Evolutionary conservation across 2,329 filamentous ascomycete genomes (phyloP).

Genomic region (Botrytis medusae): DNA sequence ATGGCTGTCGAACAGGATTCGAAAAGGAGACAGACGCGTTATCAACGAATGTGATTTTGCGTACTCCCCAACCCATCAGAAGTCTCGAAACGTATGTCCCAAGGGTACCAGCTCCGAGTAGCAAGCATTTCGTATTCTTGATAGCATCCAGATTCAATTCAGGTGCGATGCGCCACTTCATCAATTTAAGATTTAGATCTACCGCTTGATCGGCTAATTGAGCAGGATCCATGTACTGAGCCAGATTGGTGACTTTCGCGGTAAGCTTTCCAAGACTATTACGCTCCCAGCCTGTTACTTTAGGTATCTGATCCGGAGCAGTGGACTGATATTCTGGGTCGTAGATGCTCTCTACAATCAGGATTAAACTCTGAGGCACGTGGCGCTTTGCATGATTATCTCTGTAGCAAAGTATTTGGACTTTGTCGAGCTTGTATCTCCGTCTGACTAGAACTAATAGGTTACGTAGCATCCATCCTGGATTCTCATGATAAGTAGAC

Average conservation of each 20-base stretch:
- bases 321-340: conserved; percentile 6
- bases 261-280: conserved; percentile 75
- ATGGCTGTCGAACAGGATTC: conserved; percentile 90
- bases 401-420: conserved; percentile 87
- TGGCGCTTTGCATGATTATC: conserved; percentile 77
- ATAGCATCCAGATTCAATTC: conserved; percentile 83
- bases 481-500: conserved; percentile 82
- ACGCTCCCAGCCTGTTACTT: conserved; percentile 93
- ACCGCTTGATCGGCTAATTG: conserved; percentile 90
- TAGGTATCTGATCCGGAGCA: conserved; percentile 61
- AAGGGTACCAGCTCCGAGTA: conserved; percentile 89
- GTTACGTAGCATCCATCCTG: conserved; percentile 92
- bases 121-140: conserved; percentile 83
- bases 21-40: conserved; percentile 92
- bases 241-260: conserved; percentile 76
- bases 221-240: conserved; percentile 89
- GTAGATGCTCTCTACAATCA: conserved; percentile 47
- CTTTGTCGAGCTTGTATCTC: conserved; percentile 72
- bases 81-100: conserved; percentile 93
- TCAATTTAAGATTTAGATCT: conserved; percentile 93
- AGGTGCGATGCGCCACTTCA: conserved; percentile 97
- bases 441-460: conserved; percentile 81
- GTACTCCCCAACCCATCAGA: conserved; percentile 91
- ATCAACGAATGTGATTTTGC: conserved; percentile 94
- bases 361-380: conserved; percentile 76